A percentile compares a stretch with the other conserved stretches of the same genome.
Conservation (phyloP, 23 red algal genomes). For the Gracilaria gracilis region DNA sequence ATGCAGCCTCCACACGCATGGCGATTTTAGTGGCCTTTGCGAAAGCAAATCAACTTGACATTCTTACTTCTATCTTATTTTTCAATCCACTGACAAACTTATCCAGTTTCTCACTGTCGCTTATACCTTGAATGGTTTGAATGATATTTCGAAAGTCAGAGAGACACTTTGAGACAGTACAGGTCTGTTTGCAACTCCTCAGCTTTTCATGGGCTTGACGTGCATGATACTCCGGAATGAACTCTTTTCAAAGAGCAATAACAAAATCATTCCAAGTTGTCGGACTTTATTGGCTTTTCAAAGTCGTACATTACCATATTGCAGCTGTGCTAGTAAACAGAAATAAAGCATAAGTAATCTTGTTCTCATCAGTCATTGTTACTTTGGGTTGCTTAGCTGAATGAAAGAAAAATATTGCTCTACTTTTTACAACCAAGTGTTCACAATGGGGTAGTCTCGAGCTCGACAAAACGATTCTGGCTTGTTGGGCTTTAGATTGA, state of each 20-base stretch:
- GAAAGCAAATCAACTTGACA: too few species aligned
- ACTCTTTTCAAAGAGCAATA: background rate
- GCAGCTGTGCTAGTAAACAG: constrained; percentile 21
- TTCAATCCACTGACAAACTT: background rate
- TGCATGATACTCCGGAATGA: constrained; percentile 29
- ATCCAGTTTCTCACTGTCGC: constrained; percentile 1
- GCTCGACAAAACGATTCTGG: too few species aligned
- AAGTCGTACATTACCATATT: constrained; percentile 11
- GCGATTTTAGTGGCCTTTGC: too few species aligned
- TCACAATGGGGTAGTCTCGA: too few species aligned
- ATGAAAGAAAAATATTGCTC: too few species aligned
- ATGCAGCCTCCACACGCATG: background rate
- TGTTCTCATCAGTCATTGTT: background rate
- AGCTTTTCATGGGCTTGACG: constrained; percentile 16
- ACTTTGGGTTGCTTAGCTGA: too few species aligned
- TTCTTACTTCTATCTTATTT: too few species aligned
- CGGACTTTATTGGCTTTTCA: background rate
- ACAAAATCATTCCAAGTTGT: constrained; percentile 17
- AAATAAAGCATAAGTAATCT: background rate
- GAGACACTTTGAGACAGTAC: constrained; percentile 26
- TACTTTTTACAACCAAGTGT: too few species aligned
- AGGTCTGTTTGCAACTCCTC: background rate
- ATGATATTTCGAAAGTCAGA: constrained; percentile 17
- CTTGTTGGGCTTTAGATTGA: too few species aligned
- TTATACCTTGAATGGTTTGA: constrained; percentile 19